These are phyloP conservation scores for Aspergillus glaucus DNA, from an alignment of 2,329 filamentous ascomycete genomes.

Conservation along the genomic window DNA sequence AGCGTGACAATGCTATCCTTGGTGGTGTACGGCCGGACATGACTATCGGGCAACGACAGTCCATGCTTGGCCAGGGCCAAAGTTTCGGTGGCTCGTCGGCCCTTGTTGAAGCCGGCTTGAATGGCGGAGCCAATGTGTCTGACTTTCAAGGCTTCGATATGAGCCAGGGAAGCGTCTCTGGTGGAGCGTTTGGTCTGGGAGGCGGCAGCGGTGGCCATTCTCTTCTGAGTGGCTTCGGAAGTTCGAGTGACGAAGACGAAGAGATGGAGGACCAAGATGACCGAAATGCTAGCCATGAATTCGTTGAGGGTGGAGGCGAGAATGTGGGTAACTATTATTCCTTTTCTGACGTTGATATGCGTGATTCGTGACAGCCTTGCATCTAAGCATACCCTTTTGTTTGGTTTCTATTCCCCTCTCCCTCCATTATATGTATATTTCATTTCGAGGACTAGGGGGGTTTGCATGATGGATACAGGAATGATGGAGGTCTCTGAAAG, in stretches of 20 bases:
- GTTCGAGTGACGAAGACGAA: slow-evolving; percentile 91
- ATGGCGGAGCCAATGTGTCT: slow-evolving; percentile 52
- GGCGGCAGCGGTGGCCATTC: slow-evolving; percentile 47
- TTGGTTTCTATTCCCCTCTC: not conserved
- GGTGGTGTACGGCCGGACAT: slow-evolving; percentile 91
- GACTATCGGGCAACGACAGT: slow-evolving; percentile 69
- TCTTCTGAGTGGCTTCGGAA: slow-evolving; percentile 83
- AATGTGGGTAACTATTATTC: slow-evolving; percentile 58
- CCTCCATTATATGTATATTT: not conserved
- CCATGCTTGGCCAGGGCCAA: slow-evolving; percentile 55
- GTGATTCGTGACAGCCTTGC: slow-evolving; percentile 42
- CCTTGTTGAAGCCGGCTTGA: slow-evolving; percentile 74
- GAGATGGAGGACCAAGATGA: slow-evolving; percentile 69
- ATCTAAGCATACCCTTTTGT: slow-evolving; percentile 1
- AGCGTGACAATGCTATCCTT: slow-evolving; percentile 96
- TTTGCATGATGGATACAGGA: slow-evolving; percentile 12
- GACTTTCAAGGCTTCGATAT: slow-evolving; percentile 59
- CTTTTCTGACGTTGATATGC: slow-evolving; percentile 57
- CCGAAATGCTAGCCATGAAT: slow-evolving; percentile 30
- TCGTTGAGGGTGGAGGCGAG: slow-evolving; percentile 49
- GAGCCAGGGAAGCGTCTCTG: slow-evolving; percentile 59
- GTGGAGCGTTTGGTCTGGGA: slow-evolving; percentile 66
- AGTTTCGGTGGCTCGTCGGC: slow-evolving; percentile 59
- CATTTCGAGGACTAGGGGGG: slow-evolving; percentile 2
- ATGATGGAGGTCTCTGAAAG: slow-evolving; percentile 10